Base-by-base conservation (phyloP, 176 grass and related monocot species). In the Oryza nivara region DNA sequence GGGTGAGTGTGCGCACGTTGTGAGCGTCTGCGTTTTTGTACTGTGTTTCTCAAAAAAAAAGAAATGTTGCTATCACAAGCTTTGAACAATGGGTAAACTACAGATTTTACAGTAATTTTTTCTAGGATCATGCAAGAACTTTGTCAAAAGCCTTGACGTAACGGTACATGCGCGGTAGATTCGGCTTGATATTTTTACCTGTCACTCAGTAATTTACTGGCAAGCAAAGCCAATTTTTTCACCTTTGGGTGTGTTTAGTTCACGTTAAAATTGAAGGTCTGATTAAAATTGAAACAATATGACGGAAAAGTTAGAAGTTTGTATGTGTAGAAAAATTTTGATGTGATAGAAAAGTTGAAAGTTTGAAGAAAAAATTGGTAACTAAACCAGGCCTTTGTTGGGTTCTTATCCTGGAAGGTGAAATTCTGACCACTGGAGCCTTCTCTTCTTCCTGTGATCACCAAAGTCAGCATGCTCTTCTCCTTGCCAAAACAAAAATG, bases 381-480 rank as follows among this genome's bases (percentile, higher is more conserved):
- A 26, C 25, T 26, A 26, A 26, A 26, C 25, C 25, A 26, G 25
- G 25, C 25, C 25, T 26, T 28, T 5, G 6, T 6, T 36, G 65
- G 65, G 65, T 11, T 12, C 4, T n/a, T 7, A 60, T 12, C 12
- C 45, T 48, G 19, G 22, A 46, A 47, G 7, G 7, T 38, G 7
- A 54, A 70, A 70, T 63, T 32, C 47, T 40, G 48, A 41, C 38
- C 19, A 70, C 47, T 81, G 12, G 32, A 9, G 28, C 48, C 7
- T 75, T 46, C 10, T 54, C 46, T 10, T 54, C 65, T 70, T 52
- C 46, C 46, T 70, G 32, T 23, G 45, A 4, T 54, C 68, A 60
- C 38, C 35, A 78, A 17, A 61, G 51, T 45, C 68, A 72, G 11
- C 22, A 82, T 30, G 28, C 45, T 72, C 68, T 82, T n/a, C 51